Evolutionary conservation across 495 filamentous ascomycete genomes (phyloP), one percentile per base, ranked within the genome.

Genomic region (Penicillium pancosmium): DNA sequence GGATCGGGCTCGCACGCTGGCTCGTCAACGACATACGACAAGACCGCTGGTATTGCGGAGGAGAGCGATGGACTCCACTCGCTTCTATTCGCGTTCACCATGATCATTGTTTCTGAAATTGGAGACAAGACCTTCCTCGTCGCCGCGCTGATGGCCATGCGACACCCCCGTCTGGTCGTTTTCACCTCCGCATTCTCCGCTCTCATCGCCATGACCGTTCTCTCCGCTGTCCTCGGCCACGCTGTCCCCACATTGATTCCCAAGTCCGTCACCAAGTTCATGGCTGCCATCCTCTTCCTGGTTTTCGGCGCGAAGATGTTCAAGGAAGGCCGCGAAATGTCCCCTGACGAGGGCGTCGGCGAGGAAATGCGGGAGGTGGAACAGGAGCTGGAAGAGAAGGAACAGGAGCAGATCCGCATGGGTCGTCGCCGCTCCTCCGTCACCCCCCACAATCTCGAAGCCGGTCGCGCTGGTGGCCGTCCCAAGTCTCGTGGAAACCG

Each of bases 71-170:
- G 92, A 0, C 80, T 97, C 54, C 94, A 98, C 72, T 98, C 94
- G 10, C 94, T 94, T 66, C 63, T 93, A 23, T 89, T 97, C 50
- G 94, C 94, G 8, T 85, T 97, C 53, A 91, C 92, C 57, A 98
- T 98, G 94, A 98, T 98, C 60, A 81, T 98, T 54, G 90, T 98
- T 65, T 97, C 94, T 60, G 94, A 98, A 71, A 87, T 98, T 69
- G 94, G 94, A 57, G 94, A 98, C 83, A 98, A 98, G 73, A 98
- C 94, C 0, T 98, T 98, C 77, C 82, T 98, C 41, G 91, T 98
- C 44, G 94, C 94, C 13, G 94, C 94, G 23, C 82, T 98, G 19
- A 98, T 98, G 94, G 94, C 94, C 2, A 98, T 98, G 94, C 91
- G 96, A 63, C 93, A 98, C 69, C 89, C 94, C 44, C 91, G 93